phyloP scores from a whole-genome alignment of 75 land plant species.

The Isoetes taiwanensis region DNA sequence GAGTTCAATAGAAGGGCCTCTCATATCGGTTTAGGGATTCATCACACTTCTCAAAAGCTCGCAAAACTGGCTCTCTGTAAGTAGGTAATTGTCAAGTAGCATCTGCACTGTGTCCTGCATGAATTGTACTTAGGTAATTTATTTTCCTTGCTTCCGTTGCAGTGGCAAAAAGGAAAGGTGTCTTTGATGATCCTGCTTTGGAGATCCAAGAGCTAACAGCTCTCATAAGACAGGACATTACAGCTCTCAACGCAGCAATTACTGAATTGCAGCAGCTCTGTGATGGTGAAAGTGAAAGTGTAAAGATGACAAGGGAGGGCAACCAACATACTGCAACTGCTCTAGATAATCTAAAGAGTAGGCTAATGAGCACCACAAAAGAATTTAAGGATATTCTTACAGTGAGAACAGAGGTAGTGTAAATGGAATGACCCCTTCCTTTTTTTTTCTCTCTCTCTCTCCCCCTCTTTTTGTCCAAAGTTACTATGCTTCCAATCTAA shows the following conservation, averaged over 20 bases:
- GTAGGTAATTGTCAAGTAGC: too few species aligned
- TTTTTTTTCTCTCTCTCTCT: too few species aligned
- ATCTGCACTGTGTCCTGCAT: too few species aligned
- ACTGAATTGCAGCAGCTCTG: slow-evolving; percentile 64
- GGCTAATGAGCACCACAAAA: slow-evolving; percentile 82
- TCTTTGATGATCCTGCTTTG: slow-evolving; percentile 87
- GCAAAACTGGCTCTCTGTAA: too few species aligned
- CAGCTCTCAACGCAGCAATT: slow-evolving; percentile 74
- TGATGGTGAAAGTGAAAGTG: slow-evolving; percentile 61
- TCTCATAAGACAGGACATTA: slow-evolving; percentile 89
- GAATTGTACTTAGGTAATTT: too few species aligned
- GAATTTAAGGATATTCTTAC: slow-evolving; percentile 93
- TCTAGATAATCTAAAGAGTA: slow-evolving; percentile 77
- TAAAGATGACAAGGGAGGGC: slow-evolving; percentile 56
- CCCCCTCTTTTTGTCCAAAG: too few species aligned
- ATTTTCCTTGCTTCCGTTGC: too few species aligned
- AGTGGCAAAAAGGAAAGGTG: slow-evolving; percentile 89
- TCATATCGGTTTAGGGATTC: too few species aligned
- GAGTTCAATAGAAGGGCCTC: too few species aligned
- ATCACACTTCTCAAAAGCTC: too few species aligned
- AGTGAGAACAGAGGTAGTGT: slow-evolving; percentile 80
- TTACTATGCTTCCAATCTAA: too few species aligned
- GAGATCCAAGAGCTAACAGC: slow-evolving; percentile 94
- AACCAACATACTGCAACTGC: slow-evolving; percentile 81
- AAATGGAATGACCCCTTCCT: too few species aligned